phyloP scores from a whole-genome alignment of 2,329 filamentous ascomycete genomes.

The Fusarium kyushuense region DNA sequence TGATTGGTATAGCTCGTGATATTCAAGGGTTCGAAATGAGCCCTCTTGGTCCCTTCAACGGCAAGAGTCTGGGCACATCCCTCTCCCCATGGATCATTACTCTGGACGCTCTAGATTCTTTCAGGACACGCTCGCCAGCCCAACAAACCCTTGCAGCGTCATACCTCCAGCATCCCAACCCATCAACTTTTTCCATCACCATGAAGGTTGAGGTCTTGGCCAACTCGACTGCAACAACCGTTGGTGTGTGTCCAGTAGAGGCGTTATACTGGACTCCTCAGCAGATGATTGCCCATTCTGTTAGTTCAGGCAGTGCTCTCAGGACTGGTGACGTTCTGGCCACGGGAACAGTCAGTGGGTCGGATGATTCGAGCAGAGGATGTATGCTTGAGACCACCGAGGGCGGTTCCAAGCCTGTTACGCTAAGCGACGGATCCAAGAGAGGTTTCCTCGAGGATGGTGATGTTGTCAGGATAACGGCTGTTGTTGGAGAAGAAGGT shows the following conservation, averaged over 20 bases:
- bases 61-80: slow-evolving; percentile 70
- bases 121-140: slow-evolving; percentile 53
- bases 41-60: slow-evolving; percentile 70
- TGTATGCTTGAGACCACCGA: slow-evolving; percentile 57
- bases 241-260: slow-evolving; percentile 14
- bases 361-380: slow-evolving; percentile 51
- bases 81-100: slow-evolving; percentile 73
- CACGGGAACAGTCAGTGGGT: slow-evolving; percentile 57
- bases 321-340: slow-evolving; percentile 55
- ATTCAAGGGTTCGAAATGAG: slow-evolving; percentile 72
- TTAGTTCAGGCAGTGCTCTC: slow-evolving; percentile 25
- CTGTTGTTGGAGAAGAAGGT: slow-evolving; percentile 55
- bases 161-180: slow-evolving; percentile 53
- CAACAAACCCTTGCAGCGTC: slow-evolving; percentile 6
- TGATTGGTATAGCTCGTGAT: slow-evolving; percentile 60
- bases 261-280: slow-evolving; percentile 26
- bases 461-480: slow-evolving; percentile 55
- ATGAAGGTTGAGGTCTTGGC: slow-evolving; percentile 49
- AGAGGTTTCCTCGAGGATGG: slow-evolving; percentile 56
- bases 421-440: slow-evolving; percentile 48
- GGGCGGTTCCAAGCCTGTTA: slow-evolving; percentile 51
- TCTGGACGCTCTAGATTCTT: slow-evolving; percentile 69
- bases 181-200: slow-evolving; percentile 52
- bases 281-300: slow-evolving; percentile 31
- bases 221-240: slow-evolving; percentile 4